Evolutionary conservation across 352 stramenopile genomes (phyloP).

Genomic region (Phytophthora syringae): DNA sequence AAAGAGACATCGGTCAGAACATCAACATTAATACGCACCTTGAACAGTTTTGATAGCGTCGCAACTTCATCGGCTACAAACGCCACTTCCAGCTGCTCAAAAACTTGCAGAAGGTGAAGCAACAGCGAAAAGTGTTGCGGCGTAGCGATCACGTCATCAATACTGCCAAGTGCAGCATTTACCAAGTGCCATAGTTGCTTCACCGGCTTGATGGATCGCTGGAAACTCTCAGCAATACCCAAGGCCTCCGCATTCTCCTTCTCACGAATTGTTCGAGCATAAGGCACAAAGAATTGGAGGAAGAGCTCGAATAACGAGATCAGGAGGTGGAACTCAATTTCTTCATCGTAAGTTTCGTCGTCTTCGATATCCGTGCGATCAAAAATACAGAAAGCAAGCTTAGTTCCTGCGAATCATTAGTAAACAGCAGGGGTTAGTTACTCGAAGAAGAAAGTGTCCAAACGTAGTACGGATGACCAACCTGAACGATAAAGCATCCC

Average conservation of each 20-base stretch:
- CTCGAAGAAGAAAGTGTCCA: not conserved
- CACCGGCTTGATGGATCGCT: too few relatives aligned
- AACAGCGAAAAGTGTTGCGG: constrained; percentile 73
- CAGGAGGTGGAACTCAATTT: too few relatives aligned
- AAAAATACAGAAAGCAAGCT: too few relatives aligned
- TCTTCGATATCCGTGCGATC: too few relatives aligned
- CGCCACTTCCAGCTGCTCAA: constrained; percentile 71
- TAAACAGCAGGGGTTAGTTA: not conserved
- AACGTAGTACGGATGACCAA: constrained; percentile 11
- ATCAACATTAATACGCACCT: constrained; percentile 28
- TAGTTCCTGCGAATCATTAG: constrained; percentile 3
- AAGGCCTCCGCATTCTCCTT: too few relatives aligned
- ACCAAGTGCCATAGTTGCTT: too few relatives aligned
- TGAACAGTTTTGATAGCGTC: constrained; percentile 46
- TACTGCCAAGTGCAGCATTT: constrained; percentile 38
- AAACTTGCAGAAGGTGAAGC: constrained; percentile 68
- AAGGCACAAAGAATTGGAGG: too few relatives aligned
- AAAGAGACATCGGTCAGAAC: too few relatives aligned
- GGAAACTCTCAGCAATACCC: too few relatives aligned
- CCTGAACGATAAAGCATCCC: constrained; percentile 53
- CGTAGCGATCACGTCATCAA: constrained; percentile 57
- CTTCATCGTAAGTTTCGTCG: too few relatives aligned
- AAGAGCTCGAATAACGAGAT: too few relatives aligned
- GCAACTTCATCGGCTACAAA: constrained; percentile 40
- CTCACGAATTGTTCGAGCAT: too few relatives aligned